Conservation (phyloP, 2,329 filamentous ascomycete species). For the Didymella exigua region DNA sequence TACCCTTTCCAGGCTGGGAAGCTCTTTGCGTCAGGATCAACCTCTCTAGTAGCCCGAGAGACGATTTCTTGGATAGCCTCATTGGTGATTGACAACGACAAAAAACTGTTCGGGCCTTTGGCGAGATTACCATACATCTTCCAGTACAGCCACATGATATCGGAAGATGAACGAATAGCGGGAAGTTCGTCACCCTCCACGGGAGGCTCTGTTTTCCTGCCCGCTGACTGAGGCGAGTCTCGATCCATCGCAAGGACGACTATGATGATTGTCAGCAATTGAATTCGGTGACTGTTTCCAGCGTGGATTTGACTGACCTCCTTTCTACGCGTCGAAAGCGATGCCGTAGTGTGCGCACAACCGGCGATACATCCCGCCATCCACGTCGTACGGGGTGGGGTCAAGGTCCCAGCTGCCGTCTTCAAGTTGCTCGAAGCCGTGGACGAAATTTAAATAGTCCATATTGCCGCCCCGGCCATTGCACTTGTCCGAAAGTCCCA, state of each 20-base stretch:
- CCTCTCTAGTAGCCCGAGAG: not conserved
- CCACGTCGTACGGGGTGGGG: not conserved
- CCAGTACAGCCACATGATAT: slow-evolving; percentile 8
- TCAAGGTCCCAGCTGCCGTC: not conserved
- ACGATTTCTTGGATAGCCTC: not conserved
- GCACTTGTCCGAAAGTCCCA: not conserved
- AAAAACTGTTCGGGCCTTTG: slow-evolving; percentile 1
- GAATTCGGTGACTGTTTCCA: not conserved
- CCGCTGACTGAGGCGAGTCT: not conserved
- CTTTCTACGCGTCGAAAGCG: not conserved
- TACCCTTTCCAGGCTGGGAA: slow-evolving; percentile 6
- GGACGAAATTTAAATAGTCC: not conserved
- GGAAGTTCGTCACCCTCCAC: slow-evolving; percentile 4
- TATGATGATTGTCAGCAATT: not conserved
- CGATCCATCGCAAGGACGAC: slow-evolving; percentile 9
- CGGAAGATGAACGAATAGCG: slow-evolving; percentile 1
- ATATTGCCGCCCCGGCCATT: not conserved
- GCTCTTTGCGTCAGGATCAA: not conserved
- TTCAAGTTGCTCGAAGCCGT: not conserved
- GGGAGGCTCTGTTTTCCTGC: not conserved
- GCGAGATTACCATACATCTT: not conserved
- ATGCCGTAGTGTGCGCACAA: slow-evolving; percentile 4
- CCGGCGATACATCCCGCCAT: not conserved
- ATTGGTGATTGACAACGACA: slow-evolving; percentile 8
- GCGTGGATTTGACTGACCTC: not conserved